A percentile compares a stretch with the other conserved stretches of the same genome.
These are phyloP conservation scores for Leccinum uliginosum DNA, from an alignment of 768 basidiomycete genomes.

Conservation along the genomic window DNA sequence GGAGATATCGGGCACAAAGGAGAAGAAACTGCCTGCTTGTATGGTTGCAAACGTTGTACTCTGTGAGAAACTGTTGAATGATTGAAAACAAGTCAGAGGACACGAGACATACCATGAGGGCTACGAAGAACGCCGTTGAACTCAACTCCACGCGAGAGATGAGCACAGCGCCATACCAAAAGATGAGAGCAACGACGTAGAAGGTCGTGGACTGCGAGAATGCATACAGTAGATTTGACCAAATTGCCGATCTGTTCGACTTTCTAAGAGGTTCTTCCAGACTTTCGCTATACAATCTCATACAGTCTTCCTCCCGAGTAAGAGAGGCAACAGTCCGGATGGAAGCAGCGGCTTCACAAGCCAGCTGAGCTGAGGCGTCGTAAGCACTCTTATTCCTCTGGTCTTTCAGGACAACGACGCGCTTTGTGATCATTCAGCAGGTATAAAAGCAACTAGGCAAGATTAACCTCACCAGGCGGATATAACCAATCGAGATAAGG, in stretches of 20 bases:
- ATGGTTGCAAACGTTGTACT: slow-evolving; percentile 74
- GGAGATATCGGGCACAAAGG: slow-evolving; percentile 85
- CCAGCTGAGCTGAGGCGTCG: slow-evolving; percentile 77
- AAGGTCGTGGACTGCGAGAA: slow-evolving; percentile 72
- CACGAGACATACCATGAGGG: slow-evolving; percentile 60
- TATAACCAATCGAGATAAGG: slow-evolving; percentile 70
- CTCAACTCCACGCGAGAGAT: slow-evolving; percentile 37
- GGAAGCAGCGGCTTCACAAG: slow-evolving; percentile 86
- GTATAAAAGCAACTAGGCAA: background rate
- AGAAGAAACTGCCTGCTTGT: slow-evolving; percentile 82
- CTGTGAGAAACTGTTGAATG: slow-evolving; percentile 31
- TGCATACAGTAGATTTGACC: slow-evolving; percentile 63
- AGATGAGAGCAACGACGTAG: slow-evolving; percentile 79
- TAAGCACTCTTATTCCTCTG: slow-evolving; percentile 77
- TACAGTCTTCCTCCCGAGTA: slow-evolving; percentile 81
- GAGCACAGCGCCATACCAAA: slow-evolving; percentile 70
- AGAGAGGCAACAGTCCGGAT: slow-evolving; percentile 89
- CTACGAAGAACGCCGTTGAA: slow-evolving; percentile 72
- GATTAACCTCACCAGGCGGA: slow-evolving; percentile 59
- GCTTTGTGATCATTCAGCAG: slow-evolving; percentile 32
- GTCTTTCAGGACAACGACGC: slow-evolving; percentile 86
- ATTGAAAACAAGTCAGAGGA: background rate
- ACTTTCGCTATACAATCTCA: slow-evolving; percentile 59
- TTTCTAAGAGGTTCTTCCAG: slow-evolving; percentile 65
- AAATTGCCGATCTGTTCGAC: slow-evolving; percentile 63